Percentiles rank a stretch among this genome's conserved stretches.
These are phyloP conservation scores for Podila clonocystis DNA, from an alignment of 192 early-diverging fungal genomes.

Conservation along the genomic window DNA sequence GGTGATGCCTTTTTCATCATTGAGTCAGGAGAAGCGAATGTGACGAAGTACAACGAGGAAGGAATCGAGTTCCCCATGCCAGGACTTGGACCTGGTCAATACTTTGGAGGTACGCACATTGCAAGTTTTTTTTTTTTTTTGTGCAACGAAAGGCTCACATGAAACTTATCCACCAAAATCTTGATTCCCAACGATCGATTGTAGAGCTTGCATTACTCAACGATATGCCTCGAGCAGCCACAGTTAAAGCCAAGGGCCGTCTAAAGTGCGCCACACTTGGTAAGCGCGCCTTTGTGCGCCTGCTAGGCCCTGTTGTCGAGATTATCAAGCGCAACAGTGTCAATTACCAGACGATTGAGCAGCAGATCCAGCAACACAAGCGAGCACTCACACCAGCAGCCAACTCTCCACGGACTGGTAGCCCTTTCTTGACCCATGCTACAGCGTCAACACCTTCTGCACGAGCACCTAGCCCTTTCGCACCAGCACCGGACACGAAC, in stretches of 20 bases:
- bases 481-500: slow-evolving; percentile 26
- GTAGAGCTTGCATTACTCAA: slow-evolving; percentile 95
- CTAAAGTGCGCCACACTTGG: slow-evolving; percentile 97
- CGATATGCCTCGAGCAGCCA: slow-evolving; percentile 92
- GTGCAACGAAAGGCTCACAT: not conserved
- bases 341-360: slow-evolving; percentile 80
- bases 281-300: slow-evolving; percentile 94
- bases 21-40: slow-evolving; percentile 88
- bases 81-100: slow-evolving; percentile 82
- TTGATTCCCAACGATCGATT: slow-evolving; percentile 9
- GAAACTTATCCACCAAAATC: not conserved
- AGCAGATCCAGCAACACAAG: slow-evolving; percentile 50
- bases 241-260: slow-evolving; percentile 84
- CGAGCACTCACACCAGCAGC: slow-evolving; percentile 8
- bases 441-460: not conserved
- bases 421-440: not conserved
- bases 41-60: slow-evolving; percentile 82
- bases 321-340: slow-evolving; percentile 95
- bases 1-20: slow-evolving; percentile 97
- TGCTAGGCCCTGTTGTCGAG: slow-evolving; percentile 94
- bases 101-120: slow-evolving; percentile 87
- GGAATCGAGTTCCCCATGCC: slow-evolving; percentile 83
- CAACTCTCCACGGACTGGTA: not conserved
- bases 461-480: slow-evolving; percentile 6
- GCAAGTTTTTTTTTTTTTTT: not conserved